Evolutionary conservation across 1,139 yeast species (phyloP).

Genomic region (Hanseniaspora gamundiae): DNA sequence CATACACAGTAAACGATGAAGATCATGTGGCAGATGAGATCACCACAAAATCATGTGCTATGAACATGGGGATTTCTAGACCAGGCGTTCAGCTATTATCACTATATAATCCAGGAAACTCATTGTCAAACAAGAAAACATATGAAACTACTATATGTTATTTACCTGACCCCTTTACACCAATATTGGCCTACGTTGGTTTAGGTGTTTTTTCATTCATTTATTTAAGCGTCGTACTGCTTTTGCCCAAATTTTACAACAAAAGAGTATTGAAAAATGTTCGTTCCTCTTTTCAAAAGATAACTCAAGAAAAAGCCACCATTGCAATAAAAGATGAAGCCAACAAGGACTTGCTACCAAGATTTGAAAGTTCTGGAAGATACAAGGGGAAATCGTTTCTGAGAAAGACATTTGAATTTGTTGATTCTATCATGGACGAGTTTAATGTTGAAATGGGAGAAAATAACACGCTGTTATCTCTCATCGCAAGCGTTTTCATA

Average conservation of each 20-base stretch:
- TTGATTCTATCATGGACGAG: neutral
- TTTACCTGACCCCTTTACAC: slow-evolving; percentile 55
- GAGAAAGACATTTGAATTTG: neutral
- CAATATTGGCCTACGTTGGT: slow-evolving; percentile 32
- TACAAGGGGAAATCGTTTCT: neutral
- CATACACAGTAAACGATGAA: slow-evolving; percentile 27
- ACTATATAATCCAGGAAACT: slow-evolving; percentile 37
- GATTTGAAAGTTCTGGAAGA: neutral
- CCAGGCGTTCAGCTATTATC: slow-evolving; percentile 85
- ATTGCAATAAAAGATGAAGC: neutral
- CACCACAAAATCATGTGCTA: slow-evolving; percentile 78
- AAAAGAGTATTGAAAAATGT: slow-evolving; percentile 1
- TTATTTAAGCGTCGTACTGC: slow-evolving; percentile 12
- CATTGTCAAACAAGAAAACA: slow-evolving; percentile 11
- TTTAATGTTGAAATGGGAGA: neutral
- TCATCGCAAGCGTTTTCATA: neutral
- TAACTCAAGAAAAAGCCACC: neutral
- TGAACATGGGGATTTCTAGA: slow-evolving; percentile 77
- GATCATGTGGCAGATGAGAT: slow-evolving; percentile 48
- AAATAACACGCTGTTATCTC: neutral
- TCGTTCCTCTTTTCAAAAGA: neutral
- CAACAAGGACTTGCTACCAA: neutral
- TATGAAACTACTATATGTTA: slow-evolving; percentile 35
- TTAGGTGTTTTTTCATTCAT: slow-evolving; percentile 18
- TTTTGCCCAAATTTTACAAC: slow-evolving; percentile 15